A percentile compares a stretch with the other conserved stretches of the same genome.
Evolutionary conservation across 2,329 filamentous ascomycete genomes (phyloP).

Genomic region (Clarireedia sp.): DNA sequence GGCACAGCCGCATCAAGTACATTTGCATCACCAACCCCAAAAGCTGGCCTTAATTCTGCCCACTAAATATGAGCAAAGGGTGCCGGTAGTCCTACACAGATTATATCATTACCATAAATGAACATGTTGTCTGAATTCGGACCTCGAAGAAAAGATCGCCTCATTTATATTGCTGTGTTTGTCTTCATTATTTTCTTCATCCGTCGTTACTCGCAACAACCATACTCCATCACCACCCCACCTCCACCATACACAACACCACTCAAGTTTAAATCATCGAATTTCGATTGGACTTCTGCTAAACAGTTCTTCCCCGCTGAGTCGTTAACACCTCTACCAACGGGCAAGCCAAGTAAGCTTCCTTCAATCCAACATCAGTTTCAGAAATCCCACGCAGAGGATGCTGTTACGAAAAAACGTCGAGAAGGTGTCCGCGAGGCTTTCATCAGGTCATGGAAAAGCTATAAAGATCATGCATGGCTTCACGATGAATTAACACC

Average conservation of each 20-base stretch:
- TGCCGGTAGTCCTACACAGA: not conserved
- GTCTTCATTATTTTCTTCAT: not conserved
- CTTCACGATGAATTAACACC: slow-evolving; percentile 78
- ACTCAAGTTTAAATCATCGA: not conserved
- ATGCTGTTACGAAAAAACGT: not conserved
- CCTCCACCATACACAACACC: not conserved
- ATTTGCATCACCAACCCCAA: not conserved
- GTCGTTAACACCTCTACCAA: not conserved
- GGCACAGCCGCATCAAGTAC: no score
- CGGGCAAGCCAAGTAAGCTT: not conserved
- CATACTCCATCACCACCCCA: not conserved
- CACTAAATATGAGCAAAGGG: not conserved
- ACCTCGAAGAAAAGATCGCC: not conserved
- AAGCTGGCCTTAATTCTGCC: not conserved
- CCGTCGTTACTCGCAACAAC: not conserved
- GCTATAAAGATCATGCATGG: slow-evolving; percentile 76
- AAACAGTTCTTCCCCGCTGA: not conserved
- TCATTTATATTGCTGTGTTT: slow-evolving; percentile 1
- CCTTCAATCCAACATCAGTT: not conserved
- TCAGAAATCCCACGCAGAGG: not conserved
- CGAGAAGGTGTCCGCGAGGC: slow-evolving; percentile 15
- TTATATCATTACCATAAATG: not conserved
- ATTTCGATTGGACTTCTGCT: not conserved
- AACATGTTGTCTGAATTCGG: not conserved
- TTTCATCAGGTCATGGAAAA: slow-evolving; percentile 53